A percentile compares a stretch with the other conserved stretches of the same genome.
Conservation (phyloP, 1,284 basidiomycete genomes). For the Hypsizygus ulmarius region DNA sequence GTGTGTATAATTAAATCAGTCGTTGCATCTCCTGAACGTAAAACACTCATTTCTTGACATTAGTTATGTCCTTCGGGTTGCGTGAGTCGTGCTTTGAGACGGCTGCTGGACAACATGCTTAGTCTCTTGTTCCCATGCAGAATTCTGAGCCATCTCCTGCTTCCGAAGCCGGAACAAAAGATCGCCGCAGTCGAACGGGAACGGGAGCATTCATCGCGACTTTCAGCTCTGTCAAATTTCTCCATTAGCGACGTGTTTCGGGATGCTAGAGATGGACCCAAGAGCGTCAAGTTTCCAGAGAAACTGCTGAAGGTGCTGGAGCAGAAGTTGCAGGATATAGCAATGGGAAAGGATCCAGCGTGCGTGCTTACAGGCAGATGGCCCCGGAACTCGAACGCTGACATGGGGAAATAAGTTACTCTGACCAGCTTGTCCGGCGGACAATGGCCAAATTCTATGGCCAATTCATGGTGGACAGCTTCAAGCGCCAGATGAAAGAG, state of each 20-base stretch:
- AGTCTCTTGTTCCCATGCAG: constrained; percentile 33
- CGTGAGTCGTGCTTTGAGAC: constrained; percentile 45
- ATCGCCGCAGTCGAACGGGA: constrained; percentile 37
- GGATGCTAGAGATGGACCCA: constrained; percentile 70
- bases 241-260: constrained; percentile 84
- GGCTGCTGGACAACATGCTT: neutral
- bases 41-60: constrained; percentile 7
- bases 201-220: constrained; percentile 62
- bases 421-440: constrained; percentile 82
- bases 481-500: constrained; percentile 90
- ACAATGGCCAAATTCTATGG: constrained; percentile 91
- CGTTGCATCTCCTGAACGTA: constrained; percentile 12
- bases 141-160: constrained; percentile 65
- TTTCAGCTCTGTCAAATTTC: constrained; percentile 74
- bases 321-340: constrained; percentile 82
- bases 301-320: constrained; percentile 88
- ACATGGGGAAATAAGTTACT: constrained; percentile 55
- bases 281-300: constrained; percentile 89
- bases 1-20: constrained; percentile 43
- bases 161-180: constrained; percentile 51
- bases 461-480: constrained; percentile 80
- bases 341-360: constrained; percentile 87
- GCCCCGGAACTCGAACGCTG: neutral
- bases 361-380: constrained; percentile 40
- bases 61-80: constrained; percentile 76